A percentile compares a stretch with the other conserved stretches of the same genome.
Evolutionary conservation across 352 stramenopile species (phyloP).

Genomic region (Thraustochytrium sp.): DNA sequence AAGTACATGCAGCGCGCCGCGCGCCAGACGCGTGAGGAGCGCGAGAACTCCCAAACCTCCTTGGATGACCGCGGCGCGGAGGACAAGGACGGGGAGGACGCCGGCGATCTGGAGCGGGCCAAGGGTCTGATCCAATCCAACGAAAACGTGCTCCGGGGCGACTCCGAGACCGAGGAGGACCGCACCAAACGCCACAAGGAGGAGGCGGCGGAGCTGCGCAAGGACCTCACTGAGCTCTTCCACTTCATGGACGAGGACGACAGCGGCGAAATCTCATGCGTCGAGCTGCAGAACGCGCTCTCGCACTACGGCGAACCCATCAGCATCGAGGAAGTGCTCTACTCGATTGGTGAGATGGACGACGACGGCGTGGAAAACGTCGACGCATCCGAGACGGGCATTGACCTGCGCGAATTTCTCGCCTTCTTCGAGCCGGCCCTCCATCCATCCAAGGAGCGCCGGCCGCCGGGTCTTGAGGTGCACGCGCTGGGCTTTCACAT

Average conservation of each 20-base stretch:
- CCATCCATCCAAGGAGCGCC: background rate
- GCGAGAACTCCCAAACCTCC: background rate
- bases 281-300: constrained; percentile 39
- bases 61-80: background rate
- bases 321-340: constrained; percentile 37
- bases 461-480: background rate
- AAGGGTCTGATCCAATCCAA: too few species aligned
- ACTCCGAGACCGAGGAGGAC: background rate
- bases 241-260: constrained; percentile 28
- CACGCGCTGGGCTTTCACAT: background rate
- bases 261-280: constrained; percentile 26
- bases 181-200: background rate
- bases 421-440: constrained; percentile 21
- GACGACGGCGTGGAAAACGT: constrained; percentile 37
- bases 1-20: background rate
- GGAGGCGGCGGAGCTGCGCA: background rate
- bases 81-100: background rate
- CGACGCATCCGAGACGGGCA: constrained; percentile 25
- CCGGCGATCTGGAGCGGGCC: too few species aligned
- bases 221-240: constrained; percentile 38
- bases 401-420: constrained; percentile 8
- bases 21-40: background rate
- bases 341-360: constrained; percentile 40
- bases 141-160: background rate
- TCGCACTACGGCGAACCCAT: constrained; percentile 28